Evolutionary conservation across 75 land plant species (phyloP), one percentile per base, ranked within the genome.

Genomic region (Selaginella moellendorffii): DNA sequence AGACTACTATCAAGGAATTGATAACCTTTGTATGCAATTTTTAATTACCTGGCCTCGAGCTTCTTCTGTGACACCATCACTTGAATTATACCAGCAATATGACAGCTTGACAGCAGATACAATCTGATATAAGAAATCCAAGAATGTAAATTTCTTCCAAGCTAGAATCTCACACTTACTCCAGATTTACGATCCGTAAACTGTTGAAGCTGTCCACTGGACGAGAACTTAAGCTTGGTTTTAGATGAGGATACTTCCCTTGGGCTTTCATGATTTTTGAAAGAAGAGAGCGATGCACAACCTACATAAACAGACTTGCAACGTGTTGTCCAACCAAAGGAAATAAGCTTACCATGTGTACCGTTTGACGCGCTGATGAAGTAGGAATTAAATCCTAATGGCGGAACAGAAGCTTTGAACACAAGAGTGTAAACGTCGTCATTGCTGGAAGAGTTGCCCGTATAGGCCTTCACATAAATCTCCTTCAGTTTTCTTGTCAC

Each of bases 361-460:
- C n/a, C n/a, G 59, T 19, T 24, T 56, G 74, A 29, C 23, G 63
- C 54, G 19, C 79, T 77, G 27, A 88, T 69, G 60, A 65, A 54
- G 54, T 87, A 90, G 0, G 88, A 76, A 51, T 54, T 80, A 71
- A 78, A 90, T 12, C 97, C 92, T 26, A 90, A 54, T 23, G 97
- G 85, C 30, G 92, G 97, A 9, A 78, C 79, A 61, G 81, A 54
- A 26, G 70, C 87, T 70, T 22, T 27, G 68, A 90, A 90, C 21
- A 81, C 73, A 66, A 90, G 80, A 74, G 68, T 77, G 72, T 62
- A 87, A 30, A 68, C 66, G 1, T 87, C 75, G 1, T 54, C 20
- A 1, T 59, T 64, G 8, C 62, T 73, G 18, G 80, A 14, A 36
- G 5, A 36, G 5, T 36, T 14, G 5, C 46, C 46, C 14, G 46